Evolutionary conservation across 352 stramenopile genomes (phyloP).

Genomic region (Phytophthora sansomeana): DNA sequence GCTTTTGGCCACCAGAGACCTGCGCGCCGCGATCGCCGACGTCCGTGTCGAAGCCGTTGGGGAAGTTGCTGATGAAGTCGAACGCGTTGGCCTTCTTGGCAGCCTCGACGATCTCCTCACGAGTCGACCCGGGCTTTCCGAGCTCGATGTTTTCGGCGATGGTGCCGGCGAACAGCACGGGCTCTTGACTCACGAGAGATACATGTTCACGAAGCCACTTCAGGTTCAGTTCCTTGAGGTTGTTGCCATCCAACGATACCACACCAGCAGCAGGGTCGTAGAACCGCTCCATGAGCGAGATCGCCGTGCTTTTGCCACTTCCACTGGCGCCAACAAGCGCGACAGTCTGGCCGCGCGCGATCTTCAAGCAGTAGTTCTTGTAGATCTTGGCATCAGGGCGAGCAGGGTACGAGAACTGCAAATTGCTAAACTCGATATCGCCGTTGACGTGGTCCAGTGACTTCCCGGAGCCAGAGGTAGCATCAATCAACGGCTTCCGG

Average conservation of each 20-base stretch:
- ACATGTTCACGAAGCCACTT: conserved; percentile 45
- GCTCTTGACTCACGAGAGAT: conserved; percentile 47
- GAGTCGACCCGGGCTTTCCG: conserved; percentile 41
- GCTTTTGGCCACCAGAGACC: conserved; percentile 47
- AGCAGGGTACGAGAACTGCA: conserved; percentile 44
- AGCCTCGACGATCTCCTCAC: conserved; percentile 44
- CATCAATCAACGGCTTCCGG: conserved; percentile 40
- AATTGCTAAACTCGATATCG: conserved; percentile 45
- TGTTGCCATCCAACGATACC: conserved; percentile 38
- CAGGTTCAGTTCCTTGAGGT: conserved; percentile 45
- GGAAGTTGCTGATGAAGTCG: conserved; percentile 48
- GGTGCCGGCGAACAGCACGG: conserved; percentile 44
- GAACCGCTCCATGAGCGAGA: conserved; percentile 44
- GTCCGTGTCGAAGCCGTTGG: conserved; percentile 43
- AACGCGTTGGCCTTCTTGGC: conserved; percentile 49
- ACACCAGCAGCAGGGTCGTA: conserved; percentile 42
- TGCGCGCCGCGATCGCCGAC: conserved; percentile 44
- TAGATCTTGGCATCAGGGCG: conserved; percentile 49
- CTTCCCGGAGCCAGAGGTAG: conserved; percentile 32
- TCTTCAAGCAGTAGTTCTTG: conserved; percentile 47
- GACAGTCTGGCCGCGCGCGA: conserved; percentile 44
- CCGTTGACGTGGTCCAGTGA: conserved; percentile 35
- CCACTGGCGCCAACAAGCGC: conserved; percentile 44
- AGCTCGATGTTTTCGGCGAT: conserved; percentile 50
- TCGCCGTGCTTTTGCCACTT: conserved; percentile 47